Evolutionary conservation across 768 basidiomycete genomes (phyloP).

Genomic region (Collybia sordida): DNA sequence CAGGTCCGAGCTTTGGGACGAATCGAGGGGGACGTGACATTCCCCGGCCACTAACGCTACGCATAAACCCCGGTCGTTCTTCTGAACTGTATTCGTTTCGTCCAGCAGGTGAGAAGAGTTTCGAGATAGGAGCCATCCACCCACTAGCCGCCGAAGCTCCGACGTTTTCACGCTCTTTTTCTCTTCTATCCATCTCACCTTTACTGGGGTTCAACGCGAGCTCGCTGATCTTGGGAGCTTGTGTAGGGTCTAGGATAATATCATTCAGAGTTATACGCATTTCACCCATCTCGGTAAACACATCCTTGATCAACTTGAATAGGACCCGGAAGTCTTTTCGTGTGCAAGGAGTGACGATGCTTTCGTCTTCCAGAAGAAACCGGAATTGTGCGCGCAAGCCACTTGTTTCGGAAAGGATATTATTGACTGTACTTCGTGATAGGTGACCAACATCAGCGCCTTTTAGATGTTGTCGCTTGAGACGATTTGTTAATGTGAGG

Average conservation of each 20-base stretch:
- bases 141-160: constrained; percentile 37
- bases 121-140: constrained; percentile 89
- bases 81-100: constrained; percentile 17
- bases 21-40: constrained; percentile 36
- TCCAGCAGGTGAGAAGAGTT: constrained; percentile 53
- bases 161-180: constrained; percentile 28
- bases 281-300: constrained; percentile 79
- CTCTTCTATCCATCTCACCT: constrained; percentile 38
- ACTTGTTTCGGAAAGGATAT: constrained; percentile 68
- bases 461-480: constrained; percentile 87
- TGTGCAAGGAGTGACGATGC: constrained; percentile 56
- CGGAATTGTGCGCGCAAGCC: constrained; percentile 76
- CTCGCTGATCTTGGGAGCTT: constrained; percentile 72
- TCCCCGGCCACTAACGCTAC: constrained; percentile 19
- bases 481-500: constrained; percentile 80
- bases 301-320: constrained; percentile 83
- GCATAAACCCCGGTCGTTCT: constrained; percentile 16
- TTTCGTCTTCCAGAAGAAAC: constrained; percentile 72
- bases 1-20: constrained; percentile 81
- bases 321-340: constrained; percentile 80
- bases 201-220: constrained; percentile 62
- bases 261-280: constrained; percentile 85
- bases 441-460: constrained; percentile 87
- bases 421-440: constrained; percentile 76
- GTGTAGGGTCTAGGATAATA: constrained; percentile 81